Evolutionary conservation across 176 grass and related monocot species (phyloP).

Genomic region (Urochloa ruziziensis): DNA sequence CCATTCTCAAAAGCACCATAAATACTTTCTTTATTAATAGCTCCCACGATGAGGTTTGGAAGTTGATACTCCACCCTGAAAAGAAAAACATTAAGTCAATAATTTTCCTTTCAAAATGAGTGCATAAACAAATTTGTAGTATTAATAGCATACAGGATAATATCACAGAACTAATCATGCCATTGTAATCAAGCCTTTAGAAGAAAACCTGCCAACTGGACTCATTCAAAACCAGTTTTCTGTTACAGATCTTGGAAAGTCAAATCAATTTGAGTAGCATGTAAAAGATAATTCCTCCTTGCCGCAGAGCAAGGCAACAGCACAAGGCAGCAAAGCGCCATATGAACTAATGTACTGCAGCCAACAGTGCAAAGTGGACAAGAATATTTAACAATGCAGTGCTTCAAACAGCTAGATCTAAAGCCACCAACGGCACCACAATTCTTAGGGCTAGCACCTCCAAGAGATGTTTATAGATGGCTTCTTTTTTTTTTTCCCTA

Average conservation of each 20-base stretch:
- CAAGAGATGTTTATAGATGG: background rate
- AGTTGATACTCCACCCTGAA: conserved; percentile 92
- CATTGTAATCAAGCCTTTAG: conserved; percentile 2
- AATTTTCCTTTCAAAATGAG: background rate
- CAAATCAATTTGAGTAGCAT: background rate
- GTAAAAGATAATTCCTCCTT: background rate
- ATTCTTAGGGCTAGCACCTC: background rate
- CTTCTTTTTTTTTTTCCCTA: background rate
- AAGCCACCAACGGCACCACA: background rate
- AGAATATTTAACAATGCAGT: background rate
- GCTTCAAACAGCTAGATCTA: conserved; percentile 9
- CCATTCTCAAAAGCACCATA: conserved; percentile 94
- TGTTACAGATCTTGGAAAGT: background rate
- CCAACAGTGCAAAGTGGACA: background rate
- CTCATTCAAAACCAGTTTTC: conserved; percentile 6
- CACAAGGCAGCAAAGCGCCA: background rate
- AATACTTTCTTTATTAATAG: conserved; percentile 93
- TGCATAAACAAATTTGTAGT: conserved; percentile 10
- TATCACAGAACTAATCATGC: conserved; percentile 1
- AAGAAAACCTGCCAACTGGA: background rate
- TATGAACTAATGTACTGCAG: background rate
- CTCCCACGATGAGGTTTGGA: conserved; percentile 85
- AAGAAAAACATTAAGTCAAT: background rate
- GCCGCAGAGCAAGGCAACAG: background rate
- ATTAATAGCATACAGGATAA: background rate